phyloP scores from a whole-genome alignment of 257 asterid species.

The Primulina tabacum region DNA sequence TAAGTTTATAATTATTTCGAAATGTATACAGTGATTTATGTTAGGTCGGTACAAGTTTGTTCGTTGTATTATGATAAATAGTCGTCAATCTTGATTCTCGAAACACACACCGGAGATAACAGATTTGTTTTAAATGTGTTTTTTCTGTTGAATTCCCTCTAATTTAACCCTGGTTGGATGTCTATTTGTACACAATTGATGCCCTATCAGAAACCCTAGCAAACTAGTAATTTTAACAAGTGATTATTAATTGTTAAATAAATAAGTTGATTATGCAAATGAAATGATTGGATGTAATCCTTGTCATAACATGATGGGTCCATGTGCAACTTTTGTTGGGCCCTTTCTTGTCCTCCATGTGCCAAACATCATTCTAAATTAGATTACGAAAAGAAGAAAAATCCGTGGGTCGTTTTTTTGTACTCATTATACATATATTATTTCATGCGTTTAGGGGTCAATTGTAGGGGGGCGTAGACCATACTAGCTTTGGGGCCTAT shows the following conservation, averaged over 20 bases:
- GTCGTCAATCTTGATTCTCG: too few species aligned
- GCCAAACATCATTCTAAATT: not conserved
- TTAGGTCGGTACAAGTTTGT: too few species aligned
- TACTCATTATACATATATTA: not conserved
- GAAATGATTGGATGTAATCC: not conserved
- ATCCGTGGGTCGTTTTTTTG: not conserved
- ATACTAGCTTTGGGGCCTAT: not conserved
- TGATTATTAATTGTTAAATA: not conserved
- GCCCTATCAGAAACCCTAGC: not conserved
- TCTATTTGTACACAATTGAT: not conserved
- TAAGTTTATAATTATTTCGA: too few species aligned
- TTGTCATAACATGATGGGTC: constrained; percentile 1
- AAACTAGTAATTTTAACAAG: not conserved
- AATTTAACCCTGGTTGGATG: too few species aligned
- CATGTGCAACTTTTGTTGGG: not conserved
- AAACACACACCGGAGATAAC: too few species aligned
- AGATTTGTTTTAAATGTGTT: too few species aligned
- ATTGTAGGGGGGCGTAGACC: not conserved
- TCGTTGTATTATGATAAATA: too few species aligned
- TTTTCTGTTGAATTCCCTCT: too few species aligned
- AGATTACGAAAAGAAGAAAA: not conserved
- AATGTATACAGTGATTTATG: too few species aligned
- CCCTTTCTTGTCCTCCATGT: not conserved
- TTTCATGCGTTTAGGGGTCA: not conserved
- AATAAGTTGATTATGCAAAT: not conserved